Base-by-base conservation (phyloP, 768 basidiomycete genomes). In the Termitomyces sp. region DNA sequence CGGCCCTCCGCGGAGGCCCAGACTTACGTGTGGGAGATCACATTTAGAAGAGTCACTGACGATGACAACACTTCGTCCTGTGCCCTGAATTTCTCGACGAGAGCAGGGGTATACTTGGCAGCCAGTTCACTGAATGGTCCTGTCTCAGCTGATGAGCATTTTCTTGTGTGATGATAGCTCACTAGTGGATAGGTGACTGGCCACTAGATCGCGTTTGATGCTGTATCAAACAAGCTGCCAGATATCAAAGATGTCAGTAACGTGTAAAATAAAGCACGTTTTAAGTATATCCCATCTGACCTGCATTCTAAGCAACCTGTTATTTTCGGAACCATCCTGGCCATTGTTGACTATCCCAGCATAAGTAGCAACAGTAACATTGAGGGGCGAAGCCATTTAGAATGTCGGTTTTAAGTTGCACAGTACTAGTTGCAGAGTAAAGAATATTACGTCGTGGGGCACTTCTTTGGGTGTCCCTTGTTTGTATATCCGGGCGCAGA, bases 101-200 rank as follows among this genome's bases (percentile, higher is more conserved):
- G 57, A 17, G 59, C 64, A 10, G 73, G 73, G 14, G 75, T 64
- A 62, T 75, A 69, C 57, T 69, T 75, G 34, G 77, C 77, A 25
- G 75, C 71, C 50, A 76, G 62, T 66, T 72, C 67, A 44, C 68
- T 73, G 37, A 34, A n/a, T 14, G 21, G n/a, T 37, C 14, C 49
- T 9, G 45, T 46, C 42, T 19, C 21, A 50, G 19, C 16, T 32
- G 5, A 40, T 25, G 40, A 42, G 29, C 16, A 49, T 23, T n/a
- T n/a, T 17, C 17, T 37, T 37, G 14, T 12, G 25, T 37, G 25
- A 47, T 32, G 19, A 32, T 25, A 7, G 25, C 58, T 14, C 41
- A 69, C 64, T 64, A 46, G 56, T 68, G 56, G 8, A 71, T 60
- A 44, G 63, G 58, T 17, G 45, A 57, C 47, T 65, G 16, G 48